Conservation (phyloP, 768 basidiomycete species). For the Mycena rosella region DNA sequence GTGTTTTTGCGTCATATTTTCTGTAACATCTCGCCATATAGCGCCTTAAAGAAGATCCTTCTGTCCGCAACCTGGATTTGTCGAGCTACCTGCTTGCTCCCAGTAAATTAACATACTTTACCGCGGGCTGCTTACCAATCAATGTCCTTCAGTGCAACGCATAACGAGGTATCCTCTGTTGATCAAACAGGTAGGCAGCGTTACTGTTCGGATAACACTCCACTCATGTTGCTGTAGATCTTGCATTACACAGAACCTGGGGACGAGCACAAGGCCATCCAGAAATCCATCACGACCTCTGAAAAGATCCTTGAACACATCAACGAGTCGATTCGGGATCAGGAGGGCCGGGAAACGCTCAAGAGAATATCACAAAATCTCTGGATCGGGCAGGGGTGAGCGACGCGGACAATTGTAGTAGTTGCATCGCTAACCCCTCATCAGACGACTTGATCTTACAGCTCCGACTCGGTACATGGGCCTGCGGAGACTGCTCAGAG, state of each 20-base stretch:
- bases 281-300: constrained; percentile 68
- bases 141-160: constrained; percentile 80
- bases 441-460: constrained; percentile 87
- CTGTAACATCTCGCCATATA: constrained; percentile 43
- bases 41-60: constrained; percentile 82
- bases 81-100: constrained; percentile 94
- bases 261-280: constrained; percentile 70
- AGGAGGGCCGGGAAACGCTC: constrained; percentile 85
- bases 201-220: background rate
- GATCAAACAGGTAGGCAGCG: constrained; percentile 72
- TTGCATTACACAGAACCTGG: constrained; percentile 81
- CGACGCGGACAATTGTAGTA: background rate
- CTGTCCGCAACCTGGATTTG: constrained; percentile 85
- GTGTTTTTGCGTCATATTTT: background rate
- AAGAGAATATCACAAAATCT: constrained; percentile 80
- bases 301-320: constrained; percentile 83
- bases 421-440: constrained; percentile 7
- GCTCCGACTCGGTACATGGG: constrained; percentile 91
- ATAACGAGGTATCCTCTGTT: constrained; percentile 95
- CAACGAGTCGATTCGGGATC: constrained; percentile 90
- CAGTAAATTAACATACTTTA: constrained; percentile 63
- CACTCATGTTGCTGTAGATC: constrained; percentile 60
- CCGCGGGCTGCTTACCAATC: background rate
- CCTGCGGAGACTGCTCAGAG: constrained; percentile 79
- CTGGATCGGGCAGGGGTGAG: constrained; percentile 90